phyloP scores from a whole-genome alignment of 176 grass and related monocot genomes.

The Zoysia japonica region DNA sequence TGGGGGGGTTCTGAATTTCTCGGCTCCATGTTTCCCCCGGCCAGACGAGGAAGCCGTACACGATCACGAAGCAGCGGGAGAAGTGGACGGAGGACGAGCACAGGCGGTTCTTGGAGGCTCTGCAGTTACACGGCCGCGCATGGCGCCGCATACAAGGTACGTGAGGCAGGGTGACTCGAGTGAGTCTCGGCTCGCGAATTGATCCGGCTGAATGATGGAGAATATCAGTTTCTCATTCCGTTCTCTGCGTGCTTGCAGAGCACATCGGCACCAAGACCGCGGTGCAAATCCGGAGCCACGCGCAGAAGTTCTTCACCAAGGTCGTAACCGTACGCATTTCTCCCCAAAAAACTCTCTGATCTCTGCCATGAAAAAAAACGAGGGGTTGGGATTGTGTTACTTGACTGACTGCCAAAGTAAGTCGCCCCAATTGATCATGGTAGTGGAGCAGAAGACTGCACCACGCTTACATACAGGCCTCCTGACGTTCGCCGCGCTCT shows the following conservation, averaged over 20 bases:
- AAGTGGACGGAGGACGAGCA: slow-evolving; percentile 95
- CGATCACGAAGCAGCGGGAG: slow-evolving; percentile 92
- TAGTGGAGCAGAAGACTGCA: slow-evolving; percentile 8
- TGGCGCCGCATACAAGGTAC: slow-evolving; percentile 94
- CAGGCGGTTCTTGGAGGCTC: slow-evolving; percentile 78
- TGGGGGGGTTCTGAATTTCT: not conserved
- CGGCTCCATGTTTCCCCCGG: not conserved
- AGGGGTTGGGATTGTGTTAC: slow-evolving; percentile 49
- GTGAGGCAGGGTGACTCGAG: not conserved
- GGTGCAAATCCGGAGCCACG: slow-evolving; percentile 95
- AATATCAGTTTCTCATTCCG: not conserved
- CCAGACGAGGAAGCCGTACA: slow-evolving; percentile 95
- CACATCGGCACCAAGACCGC: slow-evolving; percentile 93
- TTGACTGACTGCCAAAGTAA: slow-evolving; percentile 49
- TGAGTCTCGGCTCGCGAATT: no score
- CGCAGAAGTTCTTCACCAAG: slow-evolving; percentile 99
- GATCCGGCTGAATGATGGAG: not conserved
- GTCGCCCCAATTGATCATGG: slow-evolving; percentile 47
- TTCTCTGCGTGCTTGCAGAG: slow-evolving; percentile 47
- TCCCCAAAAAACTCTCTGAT: slow-evolving; percentile 19
- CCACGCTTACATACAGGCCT: not conserved
- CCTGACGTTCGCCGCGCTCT: slow-evolving; percentile 28
- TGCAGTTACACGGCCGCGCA: slow-evolving; percentile 79
- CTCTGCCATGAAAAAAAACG: slow-evolving; percentile 40
- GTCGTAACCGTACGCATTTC: slow-evolving; percentile 42